Base-by-base conservation (phyloP, 345 rosid species). In the Bretschneidera sinensis region DNA sequence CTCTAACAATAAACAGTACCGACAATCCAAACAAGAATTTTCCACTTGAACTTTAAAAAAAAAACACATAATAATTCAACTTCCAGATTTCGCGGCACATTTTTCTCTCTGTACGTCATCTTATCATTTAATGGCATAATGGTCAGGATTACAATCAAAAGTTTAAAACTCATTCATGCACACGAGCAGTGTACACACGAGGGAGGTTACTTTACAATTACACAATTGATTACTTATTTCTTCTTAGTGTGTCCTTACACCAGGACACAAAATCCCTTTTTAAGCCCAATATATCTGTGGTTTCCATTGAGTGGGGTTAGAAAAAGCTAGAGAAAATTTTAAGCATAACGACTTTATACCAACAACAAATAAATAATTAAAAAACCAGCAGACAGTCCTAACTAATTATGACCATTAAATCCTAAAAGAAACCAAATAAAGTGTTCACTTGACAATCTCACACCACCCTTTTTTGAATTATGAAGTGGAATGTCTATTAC, bases 221-320 rank as follows among this genome's bases (percentile, higher is more conserved):
- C 66, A 68, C 69, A 48, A 62, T 52, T 54, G 39, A 43, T 22
- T 33, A 18, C 3, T 21, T 16, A 19, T 23, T 25, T 7, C 39
- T 57, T 48, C 19, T 51, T 10, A 35, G 20, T n/a, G 53, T 34
- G n/a, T n/a, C 58, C 33, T 62, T 79, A 57, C 68, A 59, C 80
- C 63, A 61, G 65, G 80, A 71, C 79, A 70, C 58, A 71, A 54
- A 74, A 62, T 68, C 67, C n/a, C 82, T 73, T 82, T n/a, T 77
- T 72, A 22, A 60, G 43, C 52, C 51, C 60, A 21, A 34, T 4
- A 58, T 48, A 48, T 33, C 61, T 50, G 43, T 50, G 51, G 43
- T 51, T 59, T 57, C 49, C 71, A 54, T 58, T 59, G 51, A 62
- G 49, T 55, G 72, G 57, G 56, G 20, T 45, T 20, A 31, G 31